Evolutionary conservation across 768 basidiomycete species (phyloP).

Genomic region (Suillus hirtellus): DNA sequence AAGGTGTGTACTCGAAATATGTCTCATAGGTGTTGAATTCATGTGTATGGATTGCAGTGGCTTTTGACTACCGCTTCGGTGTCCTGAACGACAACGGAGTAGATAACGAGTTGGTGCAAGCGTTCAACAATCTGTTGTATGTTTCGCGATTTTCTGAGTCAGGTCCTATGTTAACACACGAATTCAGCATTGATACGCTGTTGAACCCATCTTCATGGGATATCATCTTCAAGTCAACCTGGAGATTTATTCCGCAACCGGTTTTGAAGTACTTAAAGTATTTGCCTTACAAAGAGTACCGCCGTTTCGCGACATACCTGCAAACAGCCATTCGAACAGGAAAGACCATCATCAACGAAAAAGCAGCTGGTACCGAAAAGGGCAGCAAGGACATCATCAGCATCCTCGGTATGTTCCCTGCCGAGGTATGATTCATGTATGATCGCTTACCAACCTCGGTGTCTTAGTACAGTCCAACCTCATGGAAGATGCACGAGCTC

Average conservation of each 20-base stretch:
- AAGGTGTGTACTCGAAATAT: constrained; percentile 17
- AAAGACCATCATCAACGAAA: constrained; percentile 23
- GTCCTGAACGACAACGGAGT: constrained; percentile 16
- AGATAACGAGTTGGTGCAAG: constrained; percentile 17
- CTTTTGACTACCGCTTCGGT: constrained; percentile 27
- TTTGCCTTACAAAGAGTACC: constrained; percentile 29
- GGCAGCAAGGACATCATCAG: constrained; percentile 35
- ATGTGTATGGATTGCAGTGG: constrained; percentile 15
- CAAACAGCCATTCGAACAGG: constrained; percentile 25
- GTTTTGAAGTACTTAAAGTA: constrained; percentile 28
- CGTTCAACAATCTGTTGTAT: constrained; percentile 22
- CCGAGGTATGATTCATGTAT: neutral
- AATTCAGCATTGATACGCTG: constrained; percentile 23
- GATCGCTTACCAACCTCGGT: neutral
- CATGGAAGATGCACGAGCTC: constrained; percentile 28
- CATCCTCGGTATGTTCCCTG: constrained; percentile 26
- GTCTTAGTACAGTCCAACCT: constrained; percentile 32
- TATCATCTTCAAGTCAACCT: constrained; percentile 28
- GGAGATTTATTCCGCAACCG: constrained; percentile 29
- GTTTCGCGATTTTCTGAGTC: neutral
- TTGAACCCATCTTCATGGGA: constrained; percentile 23
- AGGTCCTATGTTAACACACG: neutral
- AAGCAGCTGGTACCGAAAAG: constrained; percentile 21
- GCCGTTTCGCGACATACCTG: constrained; percentile 29
- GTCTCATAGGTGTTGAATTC: neutral